Percentiles rank a stretch among this genome's conserved stretches.
These are phyloP conservation scores for Colletotrichum neosansevieriae DNA, from an alignment of 2,329 filamentous ascomycete species.

Conservation along the genomic window DNA sequence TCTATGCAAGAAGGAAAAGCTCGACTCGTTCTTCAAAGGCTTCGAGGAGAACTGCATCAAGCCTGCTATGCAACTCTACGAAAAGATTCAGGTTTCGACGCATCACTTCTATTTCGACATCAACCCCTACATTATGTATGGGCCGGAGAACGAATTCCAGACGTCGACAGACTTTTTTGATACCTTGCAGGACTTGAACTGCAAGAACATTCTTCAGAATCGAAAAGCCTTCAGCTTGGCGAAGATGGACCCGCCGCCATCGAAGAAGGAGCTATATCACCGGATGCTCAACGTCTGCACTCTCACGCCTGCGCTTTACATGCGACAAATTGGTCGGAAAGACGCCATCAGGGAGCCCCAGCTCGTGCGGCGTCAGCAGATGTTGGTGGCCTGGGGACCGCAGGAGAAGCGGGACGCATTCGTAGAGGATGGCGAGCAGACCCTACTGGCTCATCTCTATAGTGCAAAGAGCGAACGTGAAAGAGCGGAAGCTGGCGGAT, in stretches of 20 bases:
- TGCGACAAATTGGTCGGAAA: slow-evolving; percentile 51
- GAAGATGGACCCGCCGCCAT: slow-evolving; percentile 49
- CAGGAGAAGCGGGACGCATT: slow-evolving; percentile 49
- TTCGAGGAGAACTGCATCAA: slow-evolving; percentile 47
- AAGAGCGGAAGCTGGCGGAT: slow-evolving; percentile 31
- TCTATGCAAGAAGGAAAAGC: slow-evolving; percentile 46
- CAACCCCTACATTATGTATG: slow-evolving; percentile 47
- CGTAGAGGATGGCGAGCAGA: slow-evolving; percentile 45
- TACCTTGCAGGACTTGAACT: slow-evolving; percentile 49
- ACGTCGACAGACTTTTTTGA: slow-evolving; percentile 48
- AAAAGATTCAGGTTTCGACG: slow-evolving; percentile 54
- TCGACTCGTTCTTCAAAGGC: slow-evolving; percentile 42
- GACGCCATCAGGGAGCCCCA: slow-evolving; percentile 50
- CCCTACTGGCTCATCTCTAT: slow-evolving; percentile 48
- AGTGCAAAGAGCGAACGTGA: slow-evolving; percentile 42
- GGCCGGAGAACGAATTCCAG: slow-evolving; percentile 42
- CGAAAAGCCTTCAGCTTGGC: slow-evolving; percentile 50
- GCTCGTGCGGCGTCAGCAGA: slow-evolving; percentile 52
- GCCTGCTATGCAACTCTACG: slow-evolving; percentile 53
- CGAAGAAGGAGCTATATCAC: slow-evolving; percentile 47
- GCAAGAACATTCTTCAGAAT: slow-evolving; percentile 53
- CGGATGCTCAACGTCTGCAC: slow-evolving; percentile 51
- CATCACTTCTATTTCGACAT: slow-evolving; percentile 53
- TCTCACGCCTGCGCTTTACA: slow-evolving; percentile 51
- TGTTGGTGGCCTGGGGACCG: slow-evolving; percentile 54